Evolutionary conservation across 2,329 filamentous ascomycete species (phyloP).

Genomic region (Metarhizium sp.): DNA sequence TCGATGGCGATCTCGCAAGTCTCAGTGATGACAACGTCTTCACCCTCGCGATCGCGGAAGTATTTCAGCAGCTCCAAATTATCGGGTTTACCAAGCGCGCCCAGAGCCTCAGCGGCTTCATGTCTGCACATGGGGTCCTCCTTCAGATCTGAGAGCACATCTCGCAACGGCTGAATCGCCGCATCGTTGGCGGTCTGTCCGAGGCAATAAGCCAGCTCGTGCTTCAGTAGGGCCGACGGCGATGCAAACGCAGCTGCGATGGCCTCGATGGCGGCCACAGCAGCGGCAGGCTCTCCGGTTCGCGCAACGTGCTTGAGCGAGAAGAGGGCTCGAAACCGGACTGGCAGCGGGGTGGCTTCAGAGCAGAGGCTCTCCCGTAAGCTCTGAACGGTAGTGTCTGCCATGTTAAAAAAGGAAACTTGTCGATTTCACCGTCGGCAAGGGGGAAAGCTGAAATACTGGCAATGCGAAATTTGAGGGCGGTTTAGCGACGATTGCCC

Average conservation of each 20-base stretch:
- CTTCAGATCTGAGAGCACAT: conserved; percentile 64
- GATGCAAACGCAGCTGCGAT: conserved; percentile 83
- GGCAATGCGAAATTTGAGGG: neutral
- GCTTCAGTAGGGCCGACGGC: conserved; percentile 83
- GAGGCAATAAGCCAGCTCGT: conserved; percentile 94
- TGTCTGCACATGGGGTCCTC: conserved; percentile 95
- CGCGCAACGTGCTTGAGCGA: conserved; percentile 90
- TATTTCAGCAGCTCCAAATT: conserved; percentile 66
- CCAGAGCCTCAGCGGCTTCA: conserved; percentile 91
- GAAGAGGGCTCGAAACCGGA: conserved; percentile 93
- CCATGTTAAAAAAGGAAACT: conserved; percentile 8
- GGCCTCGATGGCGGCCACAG: conserved; percentile 53
- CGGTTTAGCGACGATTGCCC: neutral
- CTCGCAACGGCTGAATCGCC: conserved; percentile 62
- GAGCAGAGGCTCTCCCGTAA: conserved; percentile 70
- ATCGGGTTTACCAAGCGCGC: conserved; percentile 67
- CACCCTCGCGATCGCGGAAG: conserved; percentile 64
- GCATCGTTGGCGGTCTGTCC: conserved; percentile 77
- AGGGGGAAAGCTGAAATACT: neutral
- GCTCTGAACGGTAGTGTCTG: conserved; percentile 41
- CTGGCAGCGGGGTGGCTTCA: conserved; percentile 72
- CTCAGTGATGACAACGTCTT: conserved; percentile 77
- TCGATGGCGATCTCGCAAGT: conserved; percentile 96
- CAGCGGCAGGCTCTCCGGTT: conserved; percentile 50
- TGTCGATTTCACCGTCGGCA: neutral